Evolutionary conservation across 2,329 filamentous ascomycete genomes (phyloP), one percentile per base, ranked within the genome.

Genomic region (Alternaria gaisen): DNA sequence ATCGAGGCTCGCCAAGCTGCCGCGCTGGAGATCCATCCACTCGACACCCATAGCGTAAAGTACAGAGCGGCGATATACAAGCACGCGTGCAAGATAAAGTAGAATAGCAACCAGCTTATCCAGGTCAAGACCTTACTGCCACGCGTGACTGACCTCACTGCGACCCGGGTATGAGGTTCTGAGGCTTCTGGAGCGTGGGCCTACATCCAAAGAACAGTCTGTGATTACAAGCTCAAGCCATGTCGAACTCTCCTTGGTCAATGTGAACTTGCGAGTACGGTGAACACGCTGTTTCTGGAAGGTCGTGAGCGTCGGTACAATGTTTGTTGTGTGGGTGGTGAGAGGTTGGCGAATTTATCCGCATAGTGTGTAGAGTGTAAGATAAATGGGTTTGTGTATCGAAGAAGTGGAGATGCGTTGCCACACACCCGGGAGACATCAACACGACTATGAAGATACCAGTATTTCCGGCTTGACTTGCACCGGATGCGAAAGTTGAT

Each of bases 331-430:
- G 51, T 43, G 53, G 11, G 51, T 9, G 67, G 40, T 69, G 64
- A 72, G 60, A 70, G 71, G 71, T 56, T 51, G 48, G 26, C 16
- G 32, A 34, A 67, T 75, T 76, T 74, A 76, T n/a, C 72, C 73
- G 71, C 52, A 74, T 68, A 74, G 61, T 71, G 63, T 65, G 53
- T 63, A 63, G 53, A 70, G 58, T 67, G 56, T 63, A 63, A 42
- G 56, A 70, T 73, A 72, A 40, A 73, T 71, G 20, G 65, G 61
- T 59, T 38, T 47, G 56, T 68, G 65, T 60, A 65, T 64, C 67
- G 50, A 44, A 24, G 56, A 61, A 54, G 56, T 56, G 44, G 38
- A 56, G 46, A 26, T 47, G 18, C 28, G n/a, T 56, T 53, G 60
- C 60, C 60, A 65, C 51, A 30, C 4, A 8, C 53, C 44, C 44